These are phyloP conservation scores for Clarireedia monteithiana DNA, from an alignment of 2,329 filamentous ascomycete genomes.

Conservation along the genomic window DNA sequence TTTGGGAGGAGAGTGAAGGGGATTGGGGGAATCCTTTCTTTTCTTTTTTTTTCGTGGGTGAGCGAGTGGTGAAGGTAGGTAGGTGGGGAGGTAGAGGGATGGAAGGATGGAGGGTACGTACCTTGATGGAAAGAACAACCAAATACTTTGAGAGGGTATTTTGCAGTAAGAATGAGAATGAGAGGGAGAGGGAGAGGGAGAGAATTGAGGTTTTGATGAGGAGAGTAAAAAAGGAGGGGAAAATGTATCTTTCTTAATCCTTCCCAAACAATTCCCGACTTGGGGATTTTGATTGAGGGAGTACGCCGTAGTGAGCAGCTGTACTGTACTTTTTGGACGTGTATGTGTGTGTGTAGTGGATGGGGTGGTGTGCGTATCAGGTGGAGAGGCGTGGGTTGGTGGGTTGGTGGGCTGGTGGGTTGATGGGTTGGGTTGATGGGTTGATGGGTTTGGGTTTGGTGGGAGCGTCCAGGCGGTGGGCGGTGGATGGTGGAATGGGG, in stretches of 20 bases:
- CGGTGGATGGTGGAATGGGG: neutral
- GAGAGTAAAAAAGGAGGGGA: neutral
- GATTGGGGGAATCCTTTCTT: neutral
- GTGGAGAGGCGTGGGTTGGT: too few relatives aligned
- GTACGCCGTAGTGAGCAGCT: too few relatives aligned
- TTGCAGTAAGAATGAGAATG: neutral
- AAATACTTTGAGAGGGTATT: constrained; percentile 2
- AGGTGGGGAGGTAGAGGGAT: too few relatives aligned
- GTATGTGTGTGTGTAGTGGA: too few relatives aligned
- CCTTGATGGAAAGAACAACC: neutral
- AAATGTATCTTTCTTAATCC: too few relatives aligned
- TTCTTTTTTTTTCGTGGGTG: neutral
- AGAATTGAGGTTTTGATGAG: neutral
- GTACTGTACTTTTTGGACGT: too few relatives aligned
- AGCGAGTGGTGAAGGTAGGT: neutral
- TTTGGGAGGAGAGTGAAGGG: neutral
- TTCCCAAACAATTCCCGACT: too few relatives aligned
- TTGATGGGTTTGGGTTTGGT: neutral
- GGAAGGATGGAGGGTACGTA: neutral
- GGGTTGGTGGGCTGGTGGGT: neutral
- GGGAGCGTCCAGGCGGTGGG: neutral
- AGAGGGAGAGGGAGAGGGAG: neutral
- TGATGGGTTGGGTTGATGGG: neutral
- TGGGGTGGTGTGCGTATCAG: too few relatives aligned
- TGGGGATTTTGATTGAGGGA: too few relatives aligned